Conservation (phyloP, 495 filamentous ascomycete genomes). For the Penicillium diatomitis region DNA sequence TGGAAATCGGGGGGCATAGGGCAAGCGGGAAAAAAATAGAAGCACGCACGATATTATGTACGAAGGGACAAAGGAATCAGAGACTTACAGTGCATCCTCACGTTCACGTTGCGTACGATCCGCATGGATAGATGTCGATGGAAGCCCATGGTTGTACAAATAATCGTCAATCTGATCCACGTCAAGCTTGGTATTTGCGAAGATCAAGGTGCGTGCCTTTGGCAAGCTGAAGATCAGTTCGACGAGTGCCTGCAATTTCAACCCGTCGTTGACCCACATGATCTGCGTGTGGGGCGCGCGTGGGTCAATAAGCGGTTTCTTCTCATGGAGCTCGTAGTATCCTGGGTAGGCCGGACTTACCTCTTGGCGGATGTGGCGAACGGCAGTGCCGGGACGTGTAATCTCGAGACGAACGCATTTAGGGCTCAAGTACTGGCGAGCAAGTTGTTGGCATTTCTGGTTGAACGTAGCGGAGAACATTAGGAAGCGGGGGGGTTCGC, state of each 20-base stretch:
- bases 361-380: slow-evolving; percentile 68
- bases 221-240: slow-evolving; percentile 60
- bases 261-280: slow-evolving; percentile 46
- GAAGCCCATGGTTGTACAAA: slow-evolving; percentile 68
- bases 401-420: slow-evolving; percentile 71
- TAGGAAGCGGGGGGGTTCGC: slow-evolving; percentile 46
- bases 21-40: too few relatives aligned
- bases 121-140: slow-evolving; percentile 76
- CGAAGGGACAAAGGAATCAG: background rate
- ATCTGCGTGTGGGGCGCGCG: slow-evolving; percentile 28
- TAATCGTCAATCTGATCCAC: slow-evolving; percentile 82
- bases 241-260: slow-evolving; percentile 61
- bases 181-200: slow-evolving; percentile 69
- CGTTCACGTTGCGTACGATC: slow-evolving; percentile 86
- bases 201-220: slow-evolving; percentile 78
- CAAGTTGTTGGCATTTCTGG: slow-evolving; percentile 63
- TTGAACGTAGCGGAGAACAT: slow-evolving; percentile 96
- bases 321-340: background rate
- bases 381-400: slow-evolving; percentile 73
- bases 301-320: too few relatives aligned
- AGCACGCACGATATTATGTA: background rate
- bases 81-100: slow-evolving; percentile 76
- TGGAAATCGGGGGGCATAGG: too few relatives aligned
- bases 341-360: slow-evolving; percentile 12
- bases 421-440: slow-evolving; percentile 59